phyloP scores from a whole-genome alignment of 2,329 filamentous ascomycete species.

The Mycosphaerella sp. region DNA sequence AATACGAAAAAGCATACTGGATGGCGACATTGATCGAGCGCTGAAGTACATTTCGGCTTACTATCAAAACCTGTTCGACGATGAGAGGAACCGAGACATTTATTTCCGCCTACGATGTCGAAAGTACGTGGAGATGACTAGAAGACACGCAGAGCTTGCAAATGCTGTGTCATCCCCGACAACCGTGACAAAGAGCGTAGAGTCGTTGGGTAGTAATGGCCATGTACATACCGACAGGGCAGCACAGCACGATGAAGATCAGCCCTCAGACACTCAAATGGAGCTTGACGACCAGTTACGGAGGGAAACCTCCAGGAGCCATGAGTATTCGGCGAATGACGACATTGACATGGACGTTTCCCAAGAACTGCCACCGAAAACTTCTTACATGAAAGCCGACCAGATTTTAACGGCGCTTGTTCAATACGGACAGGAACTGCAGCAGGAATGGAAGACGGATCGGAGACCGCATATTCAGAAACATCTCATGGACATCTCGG shows the following conservation, averaged over 20 bases:
- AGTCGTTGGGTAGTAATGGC: conserved; percentile 29
- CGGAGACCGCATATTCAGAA: conserved; percentile 63
- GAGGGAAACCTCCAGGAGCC: conserved; percentile 24
- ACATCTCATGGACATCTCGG: conserved; percentile 77
- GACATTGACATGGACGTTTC: conserved; percentile 33
- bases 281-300: conserved; percentile 52
- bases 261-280: conserved; percentile 43
- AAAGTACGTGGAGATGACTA: conserved; percentile 94
- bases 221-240: conserved; percentile 16
- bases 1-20: conserved; percentile 78
- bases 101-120: conserved; percentile 83
- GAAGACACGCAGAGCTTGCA: conserved; percentile 61
- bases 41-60: conserved; percentile 72
- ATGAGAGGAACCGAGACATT: conserved; percentile 64
- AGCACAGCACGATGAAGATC: conserved; percentile 44
- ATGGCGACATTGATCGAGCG: conserved; percentile 86
- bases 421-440: conserved; percentile 70
- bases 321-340: conserved; percentile 24
- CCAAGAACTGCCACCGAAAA: conserved; percentile 26
- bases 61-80: conserved; percentile 72
- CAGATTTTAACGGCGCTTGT: conserved; percentile 64
- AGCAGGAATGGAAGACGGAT: conserved; percentile 69
- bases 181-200: conserved; percentile 25
- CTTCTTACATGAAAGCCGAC: conserved; percentile 32
- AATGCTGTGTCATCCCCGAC: conserved; percentile 35